These are phyloP conservation scores for Apiospora phragmitis DNA, from an alignment of 2,329 filamentous ascomycete genomes.

Conservation along the genomic window DNA sequence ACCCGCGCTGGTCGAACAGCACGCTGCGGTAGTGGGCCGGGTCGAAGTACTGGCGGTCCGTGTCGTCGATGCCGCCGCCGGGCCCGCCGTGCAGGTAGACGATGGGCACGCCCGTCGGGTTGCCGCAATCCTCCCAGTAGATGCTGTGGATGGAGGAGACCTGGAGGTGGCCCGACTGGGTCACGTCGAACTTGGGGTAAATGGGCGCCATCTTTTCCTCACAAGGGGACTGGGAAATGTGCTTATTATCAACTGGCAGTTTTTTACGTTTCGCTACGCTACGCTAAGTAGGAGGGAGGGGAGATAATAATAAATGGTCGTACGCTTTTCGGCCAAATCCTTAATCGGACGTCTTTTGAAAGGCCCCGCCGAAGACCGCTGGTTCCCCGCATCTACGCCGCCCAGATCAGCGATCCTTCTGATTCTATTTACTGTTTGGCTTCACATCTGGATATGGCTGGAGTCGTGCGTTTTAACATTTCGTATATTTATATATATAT, in stretches of 20 bases:
- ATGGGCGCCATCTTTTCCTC: conserved; percentile 23
- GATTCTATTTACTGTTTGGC: not conserved
- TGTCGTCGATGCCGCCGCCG: conserved; percentile 35
- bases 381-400: not conserved
- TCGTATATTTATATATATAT: conserved; percentile 6
- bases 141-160: conserved; percentile 28
- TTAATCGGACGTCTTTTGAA: not conserved
- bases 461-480: not conserved
- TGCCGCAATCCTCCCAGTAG: conserved; percentile 27
- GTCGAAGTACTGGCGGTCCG: conserved; percentile 38
- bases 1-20: conserved; percentile 41
- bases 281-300: not conserved
- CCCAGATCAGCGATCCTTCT: not conserved
- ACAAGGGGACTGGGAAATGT: not conserved
- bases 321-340: not conserved
- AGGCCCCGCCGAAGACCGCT: not conserved
- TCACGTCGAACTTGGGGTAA: conserved; percentile 24
- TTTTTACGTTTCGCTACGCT: not conserved
- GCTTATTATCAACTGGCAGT: not conserved
- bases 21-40: conserved; percentile 34
- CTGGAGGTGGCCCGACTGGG: conserved; percentile 26
- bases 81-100: conserved; percentile 47
- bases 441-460: not conserved
- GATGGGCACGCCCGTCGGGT: conserved; percentile 28
- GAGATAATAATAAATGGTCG: not conserved